Percentiles rank a stretch among this genome's conserved stretches.
Evolutionary conservation across 345 rosid genomes (phyloP).

Genomic region (Populus davidiana): DNA sequence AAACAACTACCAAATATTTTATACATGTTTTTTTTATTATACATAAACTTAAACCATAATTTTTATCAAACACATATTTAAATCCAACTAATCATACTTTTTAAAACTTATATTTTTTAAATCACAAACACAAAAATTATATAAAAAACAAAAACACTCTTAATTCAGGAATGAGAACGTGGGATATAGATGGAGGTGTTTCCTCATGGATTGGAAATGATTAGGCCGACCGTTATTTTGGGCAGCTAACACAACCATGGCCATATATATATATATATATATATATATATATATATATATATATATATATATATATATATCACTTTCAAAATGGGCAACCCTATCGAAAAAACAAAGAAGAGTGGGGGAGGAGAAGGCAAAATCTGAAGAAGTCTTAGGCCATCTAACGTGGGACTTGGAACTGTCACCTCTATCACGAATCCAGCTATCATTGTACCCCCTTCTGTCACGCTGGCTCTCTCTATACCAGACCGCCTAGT

Average conservation of each 20-base stretch:
- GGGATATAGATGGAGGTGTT: not conserved
- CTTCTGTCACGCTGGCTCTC: conserved; percentile 31
- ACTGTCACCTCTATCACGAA: conserved; percentile 34
- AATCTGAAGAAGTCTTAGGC: conserved; percentile 21
- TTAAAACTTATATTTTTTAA: too few relatives aligned
- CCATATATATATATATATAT: not conserved
- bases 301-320: too few relatives aligned
- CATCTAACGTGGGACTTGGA: conserved; percentile 52
- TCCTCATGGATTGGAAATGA: not conserved
- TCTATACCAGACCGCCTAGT: conserved; percentile 25
- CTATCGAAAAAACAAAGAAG: too few relatives aligned
- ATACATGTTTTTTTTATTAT: too few relatives aligned
- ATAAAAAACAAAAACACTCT: too few relatives aligned
- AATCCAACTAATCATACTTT: too few relatives aligned
- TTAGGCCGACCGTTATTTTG: not conserved
- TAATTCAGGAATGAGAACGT: too few relatives aligned
- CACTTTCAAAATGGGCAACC: too few relatives aligned
- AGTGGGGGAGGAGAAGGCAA: conserved; percentile 6
- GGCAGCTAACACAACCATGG: not conserved
- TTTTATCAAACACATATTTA: too few relatives aligned
- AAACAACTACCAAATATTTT: too few relatives aligned
- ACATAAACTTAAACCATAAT: too few relatives aligned
- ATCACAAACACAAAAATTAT: too few relatives aligned
- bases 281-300: not conserved
- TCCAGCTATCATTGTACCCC: conserved; percentile 32